Percentiles rank a stretch among this genome's conserved stretches.
phyloP scores from a whole-genome alignment of 1,284 basidiomycete genomes.

The Ceratobasidium sp. region DNA sequence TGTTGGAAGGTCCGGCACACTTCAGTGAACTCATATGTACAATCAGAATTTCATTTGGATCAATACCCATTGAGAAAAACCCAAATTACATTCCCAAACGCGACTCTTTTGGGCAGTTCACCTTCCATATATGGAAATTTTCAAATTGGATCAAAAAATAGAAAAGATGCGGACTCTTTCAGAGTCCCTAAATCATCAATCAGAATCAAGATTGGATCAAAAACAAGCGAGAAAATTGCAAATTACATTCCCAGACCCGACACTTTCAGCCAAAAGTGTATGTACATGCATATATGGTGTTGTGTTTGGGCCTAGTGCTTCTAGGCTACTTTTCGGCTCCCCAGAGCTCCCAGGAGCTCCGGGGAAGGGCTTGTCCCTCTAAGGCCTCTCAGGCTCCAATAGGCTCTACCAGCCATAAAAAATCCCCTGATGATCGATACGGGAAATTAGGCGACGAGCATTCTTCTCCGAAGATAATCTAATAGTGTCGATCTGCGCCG shows the following conservation, averaged over 20 bases:
- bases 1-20: neutral
- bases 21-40: neutral
- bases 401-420: neutral
- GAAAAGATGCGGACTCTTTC: neutral
- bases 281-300: neutral
- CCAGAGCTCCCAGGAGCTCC: neutral
- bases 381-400: neutral
- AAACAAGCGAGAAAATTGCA: neutral
- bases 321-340: neutral
- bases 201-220: neutral
- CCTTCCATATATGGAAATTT: too few relatives aligned
- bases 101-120: neutral
- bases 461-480: too few relatives aligned
- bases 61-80: neutral
- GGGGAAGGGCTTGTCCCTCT: neutral
- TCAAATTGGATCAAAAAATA: too few relatives aligned
- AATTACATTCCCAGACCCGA: neutral
- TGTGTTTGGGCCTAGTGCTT: neutral
- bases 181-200: neutral
- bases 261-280: neutral
- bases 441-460: too few relatives aligned
- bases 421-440: neutral
- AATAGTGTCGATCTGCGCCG: too few relatives aligned
- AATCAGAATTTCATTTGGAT: neutral
- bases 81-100: neutral